phyloP scores from a whole-genome alignment of 1,284 basidiomycete species.

The Marasmius fiardii region DNA sequence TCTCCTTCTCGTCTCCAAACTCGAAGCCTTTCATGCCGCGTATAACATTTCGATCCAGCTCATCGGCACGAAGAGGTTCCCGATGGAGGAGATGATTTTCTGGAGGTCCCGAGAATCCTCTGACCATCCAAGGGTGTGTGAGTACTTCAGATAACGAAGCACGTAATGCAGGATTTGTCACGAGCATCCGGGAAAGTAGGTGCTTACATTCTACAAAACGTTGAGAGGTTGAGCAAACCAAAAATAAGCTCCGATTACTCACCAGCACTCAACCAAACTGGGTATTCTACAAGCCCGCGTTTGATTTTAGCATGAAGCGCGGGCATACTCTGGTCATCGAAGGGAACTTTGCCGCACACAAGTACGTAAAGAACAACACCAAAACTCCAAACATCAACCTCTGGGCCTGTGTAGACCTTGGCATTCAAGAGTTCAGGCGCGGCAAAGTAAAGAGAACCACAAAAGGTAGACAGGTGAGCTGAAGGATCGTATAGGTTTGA shows the following conservation, averaged over 20 bases:
- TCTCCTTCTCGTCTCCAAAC: slow-evolving; percentile 87
- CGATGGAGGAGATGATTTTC: slow-evolving; percentile 86
- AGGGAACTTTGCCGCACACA: slow-evolving; percentile 97
- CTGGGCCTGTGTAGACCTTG: slow-evolving; percentile 94
- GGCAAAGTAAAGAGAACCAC: slow-evolving; percentile 96
- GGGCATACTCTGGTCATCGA: slow-evolving; percentile 99
- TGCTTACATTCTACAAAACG: slow-evolving; percentile 83
- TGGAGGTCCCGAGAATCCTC: slow-evolving; percentile 80
- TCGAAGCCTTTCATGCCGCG: slow-evolving; percentile 96
- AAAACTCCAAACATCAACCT: slow-evolving; percentile 99
- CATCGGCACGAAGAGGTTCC: slow-evolving; percentile 83
- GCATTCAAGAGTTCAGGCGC: slow-evolving; percentile 97
- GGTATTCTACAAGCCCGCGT: slow-evolving; percentile 94
- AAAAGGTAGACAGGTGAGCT: slow-evolving; percentile 89
- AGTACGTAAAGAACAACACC: slow-evolving; percentile 97
- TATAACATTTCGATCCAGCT: slow-evolving; percentile 86
- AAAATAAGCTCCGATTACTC: slow-evolving; percentile 24
- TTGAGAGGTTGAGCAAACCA: slow-evolving; percentile 12
- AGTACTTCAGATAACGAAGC: slow-evolving; percentile 89
- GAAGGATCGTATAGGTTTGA: slow-evolving; percentile 94
- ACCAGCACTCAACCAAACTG: slow-evolving; percentile 94
- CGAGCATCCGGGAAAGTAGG: slow-evolving; percentile 91
- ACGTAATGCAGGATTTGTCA: slow-evolving; percentile 86
- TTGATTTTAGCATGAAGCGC: slow-evolving; percentile 99
- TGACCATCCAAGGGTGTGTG: slow-evolving; percentile 91